Evolutionary conservation across 2,329 filamentous ascomycete genomes (phyloP).

Genomic region (Monosporascus cannonballus): DNA sequence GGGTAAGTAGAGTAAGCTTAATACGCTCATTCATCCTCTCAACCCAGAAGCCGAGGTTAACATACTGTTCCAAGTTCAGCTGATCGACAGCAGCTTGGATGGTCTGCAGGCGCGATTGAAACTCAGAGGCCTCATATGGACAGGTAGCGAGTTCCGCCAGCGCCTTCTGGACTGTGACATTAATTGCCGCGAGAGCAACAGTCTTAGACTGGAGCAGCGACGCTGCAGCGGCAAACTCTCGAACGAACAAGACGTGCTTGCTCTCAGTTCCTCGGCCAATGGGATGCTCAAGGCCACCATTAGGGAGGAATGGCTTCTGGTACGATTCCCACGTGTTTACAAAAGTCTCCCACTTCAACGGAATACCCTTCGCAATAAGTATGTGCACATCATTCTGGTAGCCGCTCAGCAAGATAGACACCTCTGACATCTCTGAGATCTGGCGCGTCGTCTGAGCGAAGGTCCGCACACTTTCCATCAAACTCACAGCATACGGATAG

Average conservation of each 20-base stretch:
- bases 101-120: constrained; percentile 72
- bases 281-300: constrained; percentile 52
- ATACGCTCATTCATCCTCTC: constrained; percentile 79
- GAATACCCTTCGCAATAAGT: constrained; percentile 79
- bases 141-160: constrained; percentile 79
- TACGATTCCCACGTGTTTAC: constrained; percentile 94
- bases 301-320: constrained; percentile 55
- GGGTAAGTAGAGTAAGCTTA: constrained; percentile 70
- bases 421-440: constrained; percentile 79
- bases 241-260: constrained; percentile 94
- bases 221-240: constrained; percentile 83
- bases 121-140: constrained; percentile 71
- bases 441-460: constrained; percentile 81
- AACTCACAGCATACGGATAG: constrained; percentile 92
- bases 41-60: constrained; percentile 90
- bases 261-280: constrained; percentile 60
- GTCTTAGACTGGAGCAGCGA: constrained; percentile 87
- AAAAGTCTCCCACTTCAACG: constrained; percentile 94
- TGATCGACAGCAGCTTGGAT: constrained; percentile 94
- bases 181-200: constrained; percentile 68
- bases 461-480: constrained; percentile 98
- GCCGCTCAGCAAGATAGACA: constrained; percentile 80
- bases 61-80: constrained; percentile 91
- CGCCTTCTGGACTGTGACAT: constrained; percentile 75
- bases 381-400: constrained; percentile 87